phyloP scores from a whole-genome alignment of 768 basidiomycete genomes.

The Phaffia tasmanica region DNA sequence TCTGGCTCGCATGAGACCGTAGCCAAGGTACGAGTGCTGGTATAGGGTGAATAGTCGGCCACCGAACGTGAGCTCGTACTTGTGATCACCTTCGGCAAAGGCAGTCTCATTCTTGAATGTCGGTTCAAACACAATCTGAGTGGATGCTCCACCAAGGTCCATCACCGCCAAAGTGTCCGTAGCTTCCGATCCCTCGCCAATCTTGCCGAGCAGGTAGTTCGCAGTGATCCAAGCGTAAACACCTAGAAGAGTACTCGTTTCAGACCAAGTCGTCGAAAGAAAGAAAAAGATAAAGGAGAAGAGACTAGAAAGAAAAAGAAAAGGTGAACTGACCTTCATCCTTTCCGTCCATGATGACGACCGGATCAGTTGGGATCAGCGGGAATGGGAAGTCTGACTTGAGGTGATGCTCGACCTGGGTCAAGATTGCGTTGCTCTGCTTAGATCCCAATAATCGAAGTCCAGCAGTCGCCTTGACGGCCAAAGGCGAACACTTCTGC shows the following conservation, averaged over 20 bases:
- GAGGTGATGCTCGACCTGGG: constrained; percentile 56
- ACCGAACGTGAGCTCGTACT: constrained; percentile 69
- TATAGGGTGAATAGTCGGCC: constrained; percentile 65
- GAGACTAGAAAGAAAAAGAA: constrained; percentile 4
- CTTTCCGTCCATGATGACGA: constrained; percentile 84
- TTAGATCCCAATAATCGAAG: constrained; percentile 56
- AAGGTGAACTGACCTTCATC: constrained; percentile 58
- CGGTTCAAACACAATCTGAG: constrained; percentile 95
- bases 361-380: constrained; percentile 51
- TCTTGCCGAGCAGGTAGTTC: constrained; percentile 74
- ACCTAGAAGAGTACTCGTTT: constrained; percentile 28
- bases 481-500: constrained; percentile 66
- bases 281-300: neutral
- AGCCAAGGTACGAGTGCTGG: constrained; percentile 96
- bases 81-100: constrained; percentile 76
- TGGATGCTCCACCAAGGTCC: constrained; percentile 92
- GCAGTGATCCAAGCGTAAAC: constrained; percentile 99
- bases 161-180: constrained; percentile 71
- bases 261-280: neutral
- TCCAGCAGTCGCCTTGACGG: constrained; percentile 88
- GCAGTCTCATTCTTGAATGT: constrained; percentile 45
- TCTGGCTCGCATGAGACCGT: constrained; percentile 82
- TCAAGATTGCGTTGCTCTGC: constrained; percentile 60
- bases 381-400: constrained; percentile 56
- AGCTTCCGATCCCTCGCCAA: constrained; percentile 47